Evolutionary conservation across 805 yeast species (phyloP), one percentile per base, ranked within the genome.

Genomic region (Cyberlindnera maritima): DNA sequence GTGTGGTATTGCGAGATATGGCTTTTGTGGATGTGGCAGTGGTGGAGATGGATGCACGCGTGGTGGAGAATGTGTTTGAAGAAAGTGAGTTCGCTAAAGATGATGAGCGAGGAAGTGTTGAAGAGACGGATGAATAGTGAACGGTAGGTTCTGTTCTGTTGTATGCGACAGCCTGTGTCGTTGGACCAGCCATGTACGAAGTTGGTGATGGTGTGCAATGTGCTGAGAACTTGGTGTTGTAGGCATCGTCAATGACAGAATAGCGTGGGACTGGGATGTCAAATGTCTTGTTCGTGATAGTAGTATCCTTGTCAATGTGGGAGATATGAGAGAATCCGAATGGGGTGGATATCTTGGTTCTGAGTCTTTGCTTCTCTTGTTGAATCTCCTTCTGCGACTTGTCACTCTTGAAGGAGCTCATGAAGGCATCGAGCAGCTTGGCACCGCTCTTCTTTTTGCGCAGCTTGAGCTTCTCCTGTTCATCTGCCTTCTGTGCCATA

Each of bases 311-410:
- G 42, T 68, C 68, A 8, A 71, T 66, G 47, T 70, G 75, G 9
- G 71, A 66, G 18, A 70, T 66, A 54, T 70, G 75, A 17, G 64
- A 67, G 49, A 70, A 70, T 3, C 55, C 68, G 46, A 62, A 70
- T 2, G 75, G 75, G 2, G 68, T 63, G 1, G 72, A 68, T 12
- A 70, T 69, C 43, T 59, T 63, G 5, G 48, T 46, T 41, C 52
- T 51, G 4, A 38, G 47, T 43, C 19, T 36, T 12, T 37, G 41
- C n/a, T n/a, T 35, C 21, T 13, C 39, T 23, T 28, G 55, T 50
- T n/a, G n/a, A n/a, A n/a, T n/a, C n/a, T n/a, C n/a, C n/a, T n/a
- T n/a, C n/a, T n/a, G n/a, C n/a, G 68, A 20, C 11, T 12, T 13
- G 8, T 15, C 33, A 18, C 33, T 19, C 29, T 32, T 43, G 39